These are phyloP conservation scores for Penicillium sp. DNA, from an alignment of 2,329 filamentous ascomycete genomes.

Conservation along the genomic window DNA sequence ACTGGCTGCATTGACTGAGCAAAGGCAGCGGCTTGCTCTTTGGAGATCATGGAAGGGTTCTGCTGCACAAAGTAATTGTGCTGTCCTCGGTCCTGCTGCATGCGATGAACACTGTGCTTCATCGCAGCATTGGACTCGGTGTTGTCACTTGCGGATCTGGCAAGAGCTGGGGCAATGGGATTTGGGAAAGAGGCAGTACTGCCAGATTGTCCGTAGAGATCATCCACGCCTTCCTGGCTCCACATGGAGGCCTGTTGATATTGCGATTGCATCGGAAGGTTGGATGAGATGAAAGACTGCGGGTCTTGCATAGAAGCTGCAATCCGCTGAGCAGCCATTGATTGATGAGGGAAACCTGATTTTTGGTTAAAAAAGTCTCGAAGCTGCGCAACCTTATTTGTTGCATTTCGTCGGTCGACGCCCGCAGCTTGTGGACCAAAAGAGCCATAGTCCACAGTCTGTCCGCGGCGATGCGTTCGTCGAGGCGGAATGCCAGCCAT, in stretches of 20 bases:
- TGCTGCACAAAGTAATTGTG: conserved; percentile 20
- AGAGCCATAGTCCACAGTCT: conserved; percentile 72
- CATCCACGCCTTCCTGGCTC: conserved; percentile 29
- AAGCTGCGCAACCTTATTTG: conserved; percentile 23
- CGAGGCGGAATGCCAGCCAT: conserved; percentile 47
- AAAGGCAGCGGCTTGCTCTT: conserved; percentile 22
- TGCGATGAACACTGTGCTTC: conserved; percentile 24
- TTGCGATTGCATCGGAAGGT: conserved; percentile 19
- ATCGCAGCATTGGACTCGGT: conserved; percentile 19
- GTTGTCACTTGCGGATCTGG: conserved; percentile 20
- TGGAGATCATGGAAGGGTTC: conserved; percentile 18
- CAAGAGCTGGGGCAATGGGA: conserved; percentile 16
- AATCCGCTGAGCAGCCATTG: conserved; percentile 13
- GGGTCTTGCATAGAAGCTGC: conserved; percentile 44
- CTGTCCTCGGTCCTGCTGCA: conserved; percentile 25
- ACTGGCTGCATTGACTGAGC: conserved; percentile 28
- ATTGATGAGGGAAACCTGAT: conserved; percentile 19
- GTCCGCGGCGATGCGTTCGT: conserved; percentile 66
- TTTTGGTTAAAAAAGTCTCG: conserved; percentile 27
- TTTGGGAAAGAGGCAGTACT: conserved; percentile 19
- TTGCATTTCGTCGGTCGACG: conserved; percentile 16
- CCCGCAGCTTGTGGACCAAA: conserved; percentile 44
- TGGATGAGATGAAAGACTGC: conserved; percentile 24
- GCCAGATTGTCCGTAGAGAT: conserved; percentile 29
- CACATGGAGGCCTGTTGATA: conserved; percentile 29